phyloP scores from a whole-genome alignment of 2,329 filamentous ascomycete genomes.

The Trichoderma simmonsii region DNA sequence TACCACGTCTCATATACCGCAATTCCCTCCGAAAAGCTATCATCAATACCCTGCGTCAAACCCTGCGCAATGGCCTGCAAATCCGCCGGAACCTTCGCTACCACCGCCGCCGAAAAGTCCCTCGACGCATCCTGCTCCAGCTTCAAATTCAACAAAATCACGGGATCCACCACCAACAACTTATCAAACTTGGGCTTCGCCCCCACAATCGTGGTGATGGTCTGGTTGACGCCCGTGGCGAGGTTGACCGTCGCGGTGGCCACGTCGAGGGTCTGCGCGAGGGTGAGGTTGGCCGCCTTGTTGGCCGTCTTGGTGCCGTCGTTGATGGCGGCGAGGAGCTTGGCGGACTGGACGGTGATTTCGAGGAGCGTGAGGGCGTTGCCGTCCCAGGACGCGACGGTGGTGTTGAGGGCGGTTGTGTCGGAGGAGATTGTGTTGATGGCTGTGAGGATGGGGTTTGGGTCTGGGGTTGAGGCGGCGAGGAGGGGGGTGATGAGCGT shows the following conservation, averaged over 20 bases:
- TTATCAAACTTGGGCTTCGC: slow-evolving; percentile 45
- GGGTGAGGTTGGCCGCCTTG: slow-evolving; percentile 36
- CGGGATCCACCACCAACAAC: slow-evolving; percentile 40
- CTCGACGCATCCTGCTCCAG: slow-evolving; percentile 39
- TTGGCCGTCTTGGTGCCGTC: slow-evolving; percentile 37
- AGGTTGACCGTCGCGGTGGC: slow-evolving; percentile 37
- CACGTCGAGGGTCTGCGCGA: slow-evolving; percentile 38
- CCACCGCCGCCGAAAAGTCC: slow-evolving; percentile 37
- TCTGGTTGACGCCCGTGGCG: slow-evolving; percentile 36
- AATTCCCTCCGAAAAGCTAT: slow-evolving; percentile 39
- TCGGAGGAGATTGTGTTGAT: slow-evolving; percentile 34
- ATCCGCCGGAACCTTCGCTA: slow-evolving; percentile 39
- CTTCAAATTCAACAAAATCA: slow-evolving; percentile 43
- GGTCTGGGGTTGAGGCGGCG: slow-evolving; percentile 19
- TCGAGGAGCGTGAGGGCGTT: slow-evolving; percentile 38
- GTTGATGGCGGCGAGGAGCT: slow-evolving; percentile 40
- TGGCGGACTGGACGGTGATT: slow-evolving; percentile 39
- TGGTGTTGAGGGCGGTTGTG: slow-evolving; percentile 24
- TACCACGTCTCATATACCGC: background rate
- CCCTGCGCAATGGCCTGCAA: slow-evolving; percentile 33
- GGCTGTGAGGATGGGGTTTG: slow-evolving; percentile 33
- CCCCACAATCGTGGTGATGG: slow-evolving; percentile 37
- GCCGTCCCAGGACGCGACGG: slow-evolving; percentile 38
- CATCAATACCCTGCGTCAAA: slow-evolving; percentile 38
- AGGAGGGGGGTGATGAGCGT: slow-evolving; percentile 28